Evolutionary conservation across 2,329 filamentous ascomycete genomes (phyloP).

Genomic region (Scopulariopsis brevicaulis): DNA sequence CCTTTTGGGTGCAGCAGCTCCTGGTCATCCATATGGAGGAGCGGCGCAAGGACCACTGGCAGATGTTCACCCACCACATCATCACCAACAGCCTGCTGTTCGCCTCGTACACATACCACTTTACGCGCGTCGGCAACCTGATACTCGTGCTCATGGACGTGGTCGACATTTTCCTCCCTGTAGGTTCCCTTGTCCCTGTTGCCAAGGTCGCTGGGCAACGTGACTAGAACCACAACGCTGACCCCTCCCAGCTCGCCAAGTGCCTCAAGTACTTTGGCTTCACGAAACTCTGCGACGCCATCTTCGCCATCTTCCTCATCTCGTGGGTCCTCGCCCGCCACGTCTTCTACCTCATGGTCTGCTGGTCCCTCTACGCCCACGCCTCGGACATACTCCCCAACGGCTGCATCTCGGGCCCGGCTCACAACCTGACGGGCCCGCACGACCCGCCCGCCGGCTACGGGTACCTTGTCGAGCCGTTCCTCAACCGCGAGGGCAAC

Average conservation of each 20-base stretch:
- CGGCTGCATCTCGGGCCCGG: slow-evolving; percentile 60
- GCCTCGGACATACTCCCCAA: slow-evolving; percentile 48
- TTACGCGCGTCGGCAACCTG: slow-evolving; percentile 77
- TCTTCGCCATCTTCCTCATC: slow-evolving; percentile 77
- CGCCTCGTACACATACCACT: slow-evolving; percentile 75
- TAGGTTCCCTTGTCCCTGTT: slow-evolving; percentile 31
- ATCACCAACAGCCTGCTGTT: slow-evolving; percentile 75
- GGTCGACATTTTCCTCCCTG: slow-evolving; percentile 78
- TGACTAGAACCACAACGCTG: neutral
- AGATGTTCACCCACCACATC: slow-evolving; percentile 93
- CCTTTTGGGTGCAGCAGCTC: slow-evolving; percentile 91
- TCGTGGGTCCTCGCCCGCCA: slow-evolving; percentile 80
- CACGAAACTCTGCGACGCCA: slow-evolving; percentile 64
- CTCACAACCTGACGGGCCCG: slow-evolving; percentile 42
- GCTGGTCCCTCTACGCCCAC: slow-evolving; percentile 70
- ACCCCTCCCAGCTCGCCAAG: slow-evolving; percentile 59
- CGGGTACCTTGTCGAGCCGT: slow-evolving; percentile 61
- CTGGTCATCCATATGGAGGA: slow-evolving; percentile 92
- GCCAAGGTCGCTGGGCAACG: neutral
- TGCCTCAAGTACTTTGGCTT: slow-evolving; percentile 83
- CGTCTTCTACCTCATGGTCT: slow-evolving; percentile 64
- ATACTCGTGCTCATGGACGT: slow-evolving; percentile 91
- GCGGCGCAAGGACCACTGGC: slow-evolving; percentile 84
- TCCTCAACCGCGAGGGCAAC: slow-evolving; percentile 56
- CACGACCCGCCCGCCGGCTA: slow-evolving; percentile 36